Percentiles rank a stretch among this genome's conserved stretches.
Conservation (phyloP, 2,329 filamentous ascomycete genomes). For the Botryotinia globosa region DNA sequence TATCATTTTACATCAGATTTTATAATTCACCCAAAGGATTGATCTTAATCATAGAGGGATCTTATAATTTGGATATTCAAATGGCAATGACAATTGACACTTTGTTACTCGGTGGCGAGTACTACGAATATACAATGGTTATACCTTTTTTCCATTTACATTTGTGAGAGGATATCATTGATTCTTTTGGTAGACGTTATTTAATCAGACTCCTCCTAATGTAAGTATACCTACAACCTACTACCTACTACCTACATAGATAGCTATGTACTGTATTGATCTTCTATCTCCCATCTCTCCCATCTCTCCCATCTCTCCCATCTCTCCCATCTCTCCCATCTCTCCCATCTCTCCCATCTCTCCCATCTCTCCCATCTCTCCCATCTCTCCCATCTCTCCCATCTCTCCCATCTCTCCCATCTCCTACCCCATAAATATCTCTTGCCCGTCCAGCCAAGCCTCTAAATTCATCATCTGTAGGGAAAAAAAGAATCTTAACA, state of each 20-base stretch:
- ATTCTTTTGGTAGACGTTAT: conserved; percentile 1
- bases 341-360: no score
- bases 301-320: no score
- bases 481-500: background rate
- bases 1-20: background rate
- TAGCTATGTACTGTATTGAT: no score
- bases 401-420: background rate
- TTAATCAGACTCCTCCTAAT: background rate
- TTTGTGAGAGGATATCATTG: background rate
- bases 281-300: no score
- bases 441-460: background rate
- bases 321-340: no score
- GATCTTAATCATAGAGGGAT: background rate
- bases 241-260: no score
- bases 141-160: background rate
- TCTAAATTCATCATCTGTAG: background rate
- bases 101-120: no score
- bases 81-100: background rate
- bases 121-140: background rate
- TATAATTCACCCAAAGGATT: background rate
- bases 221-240: no score
- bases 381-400: no score
- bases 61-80: no score
- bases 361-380: no score
- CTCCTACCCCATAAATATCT: background rate